phyloP scores from a whole-genome alignment of 176 grass and related monocot species.

The Aegilops bicornis region DNA sequence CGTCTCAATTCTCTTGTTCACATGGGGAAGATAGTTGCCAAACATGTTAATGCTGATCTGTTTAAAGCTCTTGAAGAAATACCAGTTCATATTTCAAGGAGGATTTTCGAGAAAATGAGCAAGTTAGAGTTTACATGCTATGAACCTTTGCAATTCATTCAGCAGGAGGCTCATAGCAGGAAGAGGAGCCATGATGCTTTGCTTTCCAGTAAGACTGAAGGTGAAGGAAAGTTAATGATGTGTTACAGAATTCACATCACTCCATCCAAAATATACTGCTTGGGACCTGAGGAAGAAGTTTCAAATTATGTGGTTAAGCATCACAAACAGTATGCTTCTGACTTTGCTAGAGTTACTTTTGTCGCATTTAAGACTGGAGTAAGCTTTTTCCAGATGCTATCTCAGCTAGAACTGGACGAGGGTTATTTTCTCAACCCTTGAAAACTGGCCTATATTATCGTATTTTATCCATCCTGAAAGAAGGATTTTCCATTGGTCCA shows the following conservation, averaged over 20 bases:
- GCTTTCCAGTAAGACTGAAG: slow-evolving; percentile 30
- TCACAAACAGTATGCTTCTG: slow-evolving; percentile 64
- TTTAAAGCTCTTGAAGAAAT: slow-evolving; percentile 67
- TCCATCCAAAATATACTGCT: slow-evolving; percentile 84
- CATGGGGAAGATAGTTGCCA: slow-evolving; percentile 73
- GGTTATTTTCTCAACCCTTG: slow-evolving; percentile 58
- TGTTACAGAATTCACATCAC: slow-evolving; percentile 89
- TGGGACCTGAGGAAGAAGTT: slow-evolving; percentile 80
- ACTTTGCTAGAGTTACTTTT: slow-evolving; percentile 94
- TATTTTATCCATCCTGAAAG: slow-evolving; percentile 78
- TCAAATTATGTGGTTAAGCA: slow-evolving; percentile 90
- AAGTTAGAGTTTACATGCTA: slow-evolving; percentile 79
- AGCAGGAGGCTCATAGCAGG: slow-evolving; percentile 45
- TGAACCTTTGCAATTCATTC: slow-evolving; percentile 71
- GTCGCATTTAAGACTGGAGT: slow-evolving; percentile 96
- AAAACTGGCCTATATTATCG: slow-evolving; percentile 76
- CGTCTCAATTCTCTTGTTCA: slow-evolving; percentile 92
- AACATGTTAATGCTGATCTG: slow-evolving; percentile 61
- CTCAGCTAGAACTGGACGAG: slow-evolving; percentile 62
- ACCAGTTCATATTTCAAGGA: slow-evolving; percentile 49
- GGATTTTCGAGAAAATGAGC: slow-evolving; percentile 79
- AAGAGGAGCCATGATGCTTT: slow-evolving; percentile 32
- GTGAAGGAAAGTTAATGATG: slow-evolving; percentile 57
- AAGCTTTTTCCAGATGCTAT: slow-evolving; percentile 77
- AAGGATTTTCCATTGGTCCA: slow-evolving; percentile 68